Percentiles rank a stretch among this genome's conserved stretches.
Conservation (phyloP, 2,329 filamentous ascomycete genomes). For the Monosporascus ibericus region DNA sequence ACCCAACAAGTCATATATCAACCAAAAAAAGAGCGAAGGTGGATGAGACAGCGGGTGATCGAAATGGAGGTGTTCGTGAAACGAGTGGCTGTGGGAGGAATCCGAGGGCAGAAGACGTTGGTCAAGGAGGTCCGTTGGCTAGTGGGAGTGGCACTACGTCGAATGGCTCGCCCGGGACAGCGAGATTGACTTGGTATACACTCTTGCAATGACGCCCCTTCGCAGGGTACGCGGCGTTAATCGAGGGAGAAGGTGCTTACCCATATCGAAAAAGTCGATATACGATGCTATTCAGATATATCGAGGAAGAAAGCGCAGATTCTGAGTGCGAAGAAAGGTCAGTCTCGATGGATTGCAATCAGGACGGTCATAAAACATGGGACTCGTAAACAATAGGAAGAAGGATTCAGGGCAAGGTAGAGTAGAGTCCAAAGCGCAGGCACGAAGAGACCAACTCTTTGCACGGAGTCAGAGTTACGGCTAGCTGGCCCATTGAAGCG, state of each 20-base stretch:
- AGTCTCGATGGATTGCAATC: conserved; percentile 9
- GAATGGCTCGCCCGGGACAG: conserved; percentile 8
- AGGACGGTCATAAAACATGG: background rate
- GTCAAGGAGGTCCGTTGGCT: background rate
- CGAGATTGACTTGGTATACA: conserved; percentile 3
- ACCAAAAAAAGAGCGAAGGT: conserved; percentile 28
- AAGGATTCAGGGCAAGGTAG: too few species aligned
- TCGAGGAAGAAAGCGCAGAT: conserved; percentile 17
- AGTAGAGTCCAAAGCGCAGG: background rate
- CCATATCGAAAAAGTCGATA: conserved; percentile 35
- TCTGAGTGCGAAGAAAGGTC: conserved; percentile 13
- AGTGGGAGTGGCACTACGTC: conserved; percentile 1
- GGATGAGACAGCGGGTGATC: conserved; percentile 16
- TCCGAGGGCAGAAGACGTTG: conserved; percentile 5
- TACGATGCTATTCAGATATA: conserved; percentile 22
- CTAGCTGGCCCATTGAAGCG: background rate
- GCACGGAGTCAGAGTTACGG: background rate
- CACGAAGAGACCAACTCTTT: background rate
- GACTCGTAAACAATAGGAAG: background rate
- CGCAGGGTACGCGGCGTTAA: conserved; percentile 15
- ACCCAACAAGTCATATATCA: conserved; percentile 45
- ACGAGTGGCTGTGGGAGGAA: conserved; percentile 1
- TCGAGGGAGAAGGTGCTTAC: conserved; percentile 34
- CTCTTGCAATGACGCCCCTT: conserved; percentile 18
- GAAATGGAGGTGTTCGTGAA: conserved; percentile 17